Conservation (phyloP, 2,329 filamentous ascomycete species). For the Diplodia seriata region DNA sequence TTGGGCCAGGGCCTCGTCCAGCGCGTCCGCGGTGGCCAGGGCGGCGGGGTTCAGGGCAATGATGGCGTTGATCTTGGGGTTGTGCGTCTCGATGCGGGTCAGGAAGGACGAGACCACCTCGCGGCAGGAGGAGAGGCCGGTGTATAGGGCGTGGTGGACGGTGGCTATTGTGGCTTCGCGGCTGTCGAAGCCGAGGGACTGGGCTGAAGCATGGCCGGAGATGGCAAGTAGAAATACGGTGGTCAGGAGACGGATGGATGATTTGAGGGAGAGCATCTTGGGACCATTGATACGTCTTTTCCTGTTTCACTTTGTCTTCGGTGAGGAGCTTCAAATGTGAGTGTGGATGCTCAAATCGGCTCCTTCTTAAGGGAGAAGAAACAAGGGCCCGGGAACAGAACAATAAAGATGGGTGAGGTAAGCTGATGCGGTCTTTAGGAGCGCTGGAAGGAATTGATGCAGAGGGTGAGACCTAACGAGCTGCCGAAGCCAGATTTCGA, state of each 20-base stretch:
- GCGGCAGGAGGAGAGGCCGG: constrained; percentile 61
- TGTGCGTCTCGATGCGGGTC: constrained; percentile 63
- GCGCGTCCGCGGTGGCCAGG: constrained; percentile 55
- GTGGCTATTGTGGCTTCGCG: constrained; percentile 65
- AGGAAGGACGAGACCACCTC: constrained; percentile 63
- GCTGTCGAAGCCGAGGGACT: constrained; percentile 56
- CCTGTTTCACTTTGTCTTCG: background rate
- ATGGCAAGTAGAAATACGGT: background rate
- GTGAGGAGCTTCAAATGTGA: background rate
- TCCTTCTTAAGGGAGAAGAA: background rate
- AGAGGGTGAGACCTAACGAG: background rate
- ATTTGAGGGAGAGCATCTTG: background rate
- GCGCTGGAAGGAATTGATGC: background rate
- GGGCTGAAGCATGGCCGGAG: constrained; percentile 3
- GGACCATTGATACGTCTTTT: background rate
- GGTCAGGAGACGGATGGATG: background rate
- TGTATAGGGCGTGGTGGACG: constrained; percentile 63
- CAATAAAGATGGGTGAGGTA: background rate
- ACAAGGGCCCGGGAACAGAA: background rate
- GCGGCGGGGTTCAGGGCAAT: constrained; percentile 60
- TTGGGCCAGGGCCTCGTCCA: constrained; percentile 56
- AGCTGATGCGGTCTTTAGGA: constrained; percentile 7
- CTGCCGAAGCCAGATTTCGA: background rate
- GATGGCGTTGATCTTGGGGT: constrained; percentile 65
- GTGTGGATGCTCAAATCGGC: background rate